Base-by-base conservation (phyloP, 106 monocot genomes). In the Dendrobium huoshanense region DNA sequence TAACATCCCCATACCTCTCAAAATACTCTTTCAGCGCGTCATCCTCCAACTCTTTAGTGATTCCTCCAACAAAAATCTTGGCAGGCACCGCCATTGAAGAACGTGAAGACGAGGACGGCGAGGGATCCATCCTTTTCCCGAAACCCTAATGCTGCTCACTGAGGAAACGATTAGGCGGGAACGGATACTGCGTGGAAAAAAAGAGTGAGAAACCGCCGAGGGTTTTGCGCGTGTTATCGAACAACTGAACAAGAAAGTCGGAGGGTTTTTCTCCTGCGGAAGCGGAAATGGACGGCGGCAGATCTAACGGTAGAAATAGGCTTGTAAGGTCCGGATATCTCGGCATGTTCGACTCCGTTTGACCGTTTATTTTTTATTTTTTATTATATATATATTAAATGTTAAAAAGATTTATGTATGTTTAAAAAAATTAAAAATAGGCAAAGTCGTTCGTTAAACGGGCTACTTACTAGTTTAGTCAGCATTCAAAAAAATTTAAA, bases 61-160 rank as follows among this genome's bases (percentile, higher is more conserved):
- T 91, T 67, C 95, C 93, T 3, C 95, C 95, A 2, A 96, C 72
- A 77, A 96, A 96, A 54, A 96, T 70, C 85, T 93, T 96, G 72
- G 90, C 85, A 41, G 7, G 48, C 55, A 85, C 88, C 61, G 75
- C 68, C 41, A 24, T 5, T 11, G 77, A 47, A 18, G 81, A 5
- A 43, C 59, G 10, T 0, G 72, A 74, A 22, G 79, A 19, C 4
- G 77, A 56, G 10, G 51, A 51, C 7, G 86, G 37, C 0, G 78
- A 58, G 2, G 81, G 19, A 67, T 81, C 79, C 84, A 82, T 84
- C 11, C 55, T 16, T 70, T 3, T 11, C 4, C 33, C 4, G 70
- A 70, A 37, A 70, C 11, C 70, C 33, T 70, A 70, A 70, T 70
- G 70, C 70, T 2, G 70, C 8, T 4, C 11, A 70, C 15, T 0